Evolutionary conservation across 106 monocot genomes (phyloP).

Genomic region (Cymbidium sinense): DNA sequence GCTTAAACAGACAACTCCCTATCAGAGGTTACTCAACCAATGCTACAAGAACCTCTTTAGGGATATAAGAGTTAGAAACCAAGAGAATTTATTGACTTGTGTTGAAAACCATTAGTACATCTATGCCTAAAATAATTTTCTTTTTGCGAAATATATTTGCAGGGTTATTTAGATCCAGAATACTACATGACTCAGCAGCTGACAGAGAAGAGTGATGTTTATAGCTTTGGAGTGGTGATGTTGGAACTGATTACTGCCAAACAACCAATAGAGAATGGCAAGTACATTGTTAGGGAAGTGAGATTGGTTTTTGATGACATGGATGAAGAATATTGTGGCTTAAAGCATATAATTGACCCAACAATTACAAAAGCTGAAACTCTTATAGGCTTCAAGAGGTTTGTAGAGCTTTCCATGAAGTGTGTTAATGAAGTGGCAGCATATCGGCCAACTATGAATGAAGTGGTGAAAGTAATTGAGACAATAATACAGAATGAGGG

Average conservation of each 20-base stretch:
- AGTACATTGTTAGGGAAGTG: conserved; percentile 60
- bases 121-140: not conserved
- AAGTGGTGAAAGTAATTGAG: conserved; percentile 54
- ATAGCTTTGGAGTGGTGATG: conserved; percentile 69
- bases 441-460: conserved; percentile 56
- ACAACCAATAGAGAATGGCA: conserved; percentile 58
- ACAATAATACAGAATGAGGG: conserved; percentile 42
- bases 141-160: not conserved
- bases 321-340: conserved; percentile 40
- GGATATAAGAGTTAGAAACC: not conserved
- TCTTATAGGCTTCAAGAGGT: conserved; percentile 36
- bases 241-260: conserved; percentile 51
- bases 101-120: not conserved
- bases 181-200: conserved; percentile 74
- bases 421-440: conserved; percentile 51
- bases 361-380: conserved; percentile 18
- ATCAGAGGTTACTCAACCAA: not conserved
- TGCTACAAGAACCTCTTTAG: not conserved
- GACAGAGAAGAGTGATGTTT: conserved; percentile 72
- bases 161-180: conserved; percentile 74
- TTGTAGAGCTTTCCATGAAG: conserved; percentile 52
- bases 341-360: conserved; percentile 41
- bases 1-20: not conserved
- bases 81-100: not conserved
- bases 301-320: conserved; percentile 29